phyloP scores from a whole-genome alignment of 805 yeast genomes.

The Candida maris region DNA sequence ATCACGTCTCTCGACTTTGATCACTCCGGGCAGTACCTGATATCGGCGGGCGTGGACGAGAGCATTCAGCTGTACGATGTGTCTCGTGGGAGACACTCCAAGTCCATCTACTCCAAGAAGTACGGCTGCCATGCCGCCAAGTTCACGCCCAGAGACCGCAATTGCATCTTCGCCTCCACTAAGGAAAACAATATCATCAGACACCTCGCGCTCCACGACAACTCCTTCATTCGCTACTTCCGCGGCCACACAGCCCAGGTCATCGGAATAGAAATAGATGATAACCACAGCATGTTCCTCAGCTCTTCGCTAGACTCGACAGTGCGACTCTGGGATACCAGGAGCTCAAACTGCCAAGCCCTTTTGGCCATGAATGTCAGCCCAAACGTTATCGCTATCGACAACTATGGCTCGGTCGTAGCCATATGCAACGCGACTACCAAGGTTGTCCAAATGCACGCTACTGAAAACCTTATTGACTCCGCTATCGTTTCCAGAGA shows the following conservation, averaged over 20 bases:
- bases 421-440: constrained; percentile 54
- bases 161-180: constrained; percentile 77
- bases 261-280: constrained; percentile 66
- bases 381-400: constrained; percentile 52
- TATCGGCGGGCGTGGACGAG: constrained; percentile 79
- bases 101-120: constrained; percentile 76
- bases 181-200: constrained; percentile 72
- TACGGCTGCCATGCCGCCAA: constrained; percentile 88
- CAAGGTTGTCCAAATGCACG: constrained; percentile 55
- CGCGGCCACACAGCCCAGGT: constrained; percentile 83
- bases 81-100: constrained; percentile 60
- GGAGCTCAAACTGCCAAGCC: constrained; percentile 65
- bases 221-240: constrained; percentile 79
- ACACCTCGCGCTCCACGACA: constrained; percentile 70
- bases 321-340: constrained; percentile 82
- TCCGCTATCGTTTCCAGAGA: constrained; percentile 50
- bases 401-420: constrained; percentile 80
- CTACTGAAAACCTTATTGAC: constrained; percentile 52
- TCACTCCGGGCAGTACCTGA: constrained; percentile 72
- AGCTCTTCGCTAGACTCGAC: constrained; percentile 75
- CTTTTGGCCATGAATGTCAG: constrained; percentile 46
- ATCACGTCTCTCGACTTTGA: constrained; percentile 76
- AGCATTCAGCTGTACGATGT: constrained; percentile 80
- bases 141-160: constrained; percentile 67
- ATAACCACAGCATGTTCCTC: constrained; percentile 59